phyloP scores from a whole-genome alignment of 148 eudicot species.

The Rhododendron henanense region DNA sequence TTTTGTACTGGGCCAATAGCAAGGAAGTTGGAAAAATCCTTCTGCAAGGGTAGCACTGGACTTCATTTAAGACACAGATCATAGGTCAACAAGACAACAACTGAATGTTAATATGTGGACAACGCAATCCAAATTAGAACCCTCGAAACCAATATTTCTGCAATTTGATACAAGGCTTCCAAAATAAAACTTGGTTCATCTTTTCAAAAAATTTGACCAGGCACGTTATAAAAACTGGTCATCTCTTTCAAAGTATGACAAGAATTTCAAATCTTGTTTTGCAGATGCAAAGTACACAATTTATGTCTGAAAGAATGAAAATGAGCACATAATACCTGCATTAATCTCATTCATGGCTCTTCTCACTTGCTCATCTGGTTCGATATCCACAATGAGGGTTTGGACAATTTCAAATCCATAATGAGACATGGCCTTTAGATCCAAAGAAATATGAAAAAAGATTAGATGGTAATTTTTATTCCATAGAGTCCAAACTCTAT shows the following conservation, averaged over 20 bases:
- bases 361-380: constrained; percentile 48
- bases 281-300: neutral
- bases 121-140: neutral
- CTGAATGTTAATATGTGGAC: neutral
- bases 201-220: neutral
- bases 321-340: constrained; percentile 31
- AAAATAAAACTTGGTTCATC: neutral
- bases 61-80: neutral
- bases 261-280: neutral
- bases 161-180: neutral
- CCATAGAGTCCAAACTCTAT: neutral
- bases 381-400: constrained; percentile 57
- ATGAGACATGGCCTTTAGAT: constrained; percentile 47
- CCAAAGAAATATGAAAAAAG: neutral
- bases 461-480: constrained; percentile 50
- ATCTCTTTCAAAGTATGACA: neutral
- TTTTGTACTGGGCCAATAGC: neutral
- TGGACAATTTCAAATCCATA: constrained; percentile 55
- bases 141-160: neutral
- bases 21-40: neutral
- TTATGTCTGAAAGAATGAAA: neutral
- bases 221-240: neutral
- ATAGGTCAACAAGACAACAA: neutral
- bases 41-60: neutral
- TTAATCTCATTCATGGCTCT: constrained; percentile 55